Evolutionary conservation across 306 rosid species (phyloP).

Genomic region (Cucumis melo): DNA sequence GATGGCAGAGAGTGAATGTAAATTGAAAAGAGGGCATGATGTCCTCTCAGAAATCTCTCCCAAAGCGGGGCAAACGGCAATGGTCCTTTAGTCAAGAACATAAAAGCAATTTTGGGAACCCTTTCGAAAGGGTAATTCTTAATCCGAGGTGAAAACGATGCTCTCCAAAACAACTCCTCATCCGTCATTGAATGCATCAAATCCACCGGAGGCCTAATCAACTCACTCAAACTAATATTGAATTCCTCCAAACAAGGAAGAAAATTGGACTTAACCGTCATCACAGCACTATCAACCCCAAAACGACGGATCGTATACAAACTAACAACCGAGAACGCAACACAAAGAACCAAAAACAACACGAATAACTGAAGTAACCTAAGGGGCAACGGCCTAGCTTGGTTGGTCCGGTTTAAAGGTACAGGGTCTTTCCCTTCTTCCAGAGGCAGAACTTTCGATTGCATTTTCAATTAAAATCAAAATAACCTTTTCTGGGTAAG

Average conservation of each 20-base stretch:
- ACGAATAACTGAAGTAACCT: slow-evolving; percentile 44
- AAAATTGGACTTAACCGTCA: slow-evolving; percentile 31
- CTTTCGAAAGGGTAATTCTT: slow-evolving; percentile 52
- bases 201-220: slow-evolving; percentile 50
- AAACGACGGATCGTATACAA: slow-evolving; percentile 59
- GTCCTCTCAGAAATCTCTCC: slow-evolving; percentile 89
- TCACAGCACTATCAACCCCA: slow-evolving; percentile 41
- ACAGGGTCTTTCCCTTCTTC: slow-evolving; percentile 70
- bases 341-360: slow-evolving; percentile 44
- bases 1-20: slow-evolving; percentile 84
- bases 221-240: slow-evolving; percentile 30
- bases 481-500: slow-evolving; percentile 12
- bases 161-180: slow-evolving; percentile 62
- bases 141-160: slow-evolving; percentile 53
- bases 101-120: slow-evolving; percentile 83
- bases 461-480: slow-evolving; percentile 32
- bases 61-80: slow-evolving; percentile 85
- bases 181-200: slow-evolving; percentile 70
- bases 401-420: slow-evolving; percentile 25
- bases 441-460: slow-evolving; percentile 40
- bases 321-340: slow-evolving; percentile 55
- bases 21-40: slow-evolving; percentile 41
- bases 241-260: slow-evolving; percentile 57
- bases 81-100: slow-evolving; percentile 93
- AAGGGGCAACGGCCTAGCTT: slow-evolving; percentile 49